Evolutionary conservation across 495 filamentous ascomycete species (phyloP).

Genomic region (Penicillium parvum): DNA sequence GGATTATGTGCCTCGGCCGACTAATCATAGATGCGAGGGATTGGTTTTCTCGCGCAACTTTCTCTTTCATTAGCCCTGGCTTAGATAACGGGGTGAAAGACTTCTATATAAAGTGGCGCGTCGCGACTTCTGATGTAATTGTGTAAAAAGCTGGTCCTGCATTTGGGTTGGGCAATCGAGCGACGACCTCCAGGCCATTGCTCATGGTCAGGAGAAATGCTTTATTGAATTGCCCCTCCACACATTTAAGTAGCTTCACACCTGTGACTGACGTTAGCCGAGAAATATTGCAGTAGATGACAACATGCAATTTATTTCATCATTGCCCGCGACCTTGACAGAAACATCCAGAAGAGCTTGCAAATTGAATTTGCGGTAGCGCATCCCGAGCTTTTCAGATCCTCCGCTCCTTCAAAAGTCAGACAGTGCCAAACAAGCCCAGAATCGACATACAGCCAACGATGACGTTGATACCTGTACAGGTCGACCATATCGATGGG

Average conservation of each 20-base stretch:
- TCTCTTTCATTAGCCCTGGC: slow-evolving; percentile 5
- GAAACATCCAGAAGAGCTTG: slow-evolving; percentile 29
- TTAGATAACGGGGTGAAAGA: neutral
- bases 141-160: slow-evolving; percentile 25
- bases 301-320: slow-evolving; percentile 30
- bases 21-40: slow-evolving; percentile 32
- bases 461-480: no score
- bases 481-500: no score
- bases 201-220: slow-evolving; percentile 38
- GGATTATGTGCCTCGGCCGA: slow-evolving; percentile 24
- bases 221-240: slow-evolving; percentile 16
- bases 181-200: slow-evolving; percentile 34
- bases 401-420: no score
- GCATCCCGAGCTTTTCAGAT: slow-evolving; percentile 31
- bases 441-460: no score
- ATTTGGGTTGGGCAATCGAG: slow-evolving; percentile 34
- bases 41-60: slow-evolving; percentile 34
- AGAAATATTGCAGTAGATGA: neutral
- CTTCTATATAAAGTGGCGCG: slow-evolving; percentile 27
- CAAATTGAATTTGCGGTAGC: slow-evolving; percentile 37
- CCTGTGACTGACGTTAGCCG: neutral
- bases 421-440: no score
- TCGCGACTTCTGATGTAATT: slow-evolving; percentile 33
- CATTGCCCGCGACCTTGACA: slow-evolving; percentile 25
- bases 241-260: slow-evolving; percentile 1